Evolutionary conservation across 2,329 filamentous ascomycete genomes (phyloP).

Genomic region (Cercospora janseana): DNA sequence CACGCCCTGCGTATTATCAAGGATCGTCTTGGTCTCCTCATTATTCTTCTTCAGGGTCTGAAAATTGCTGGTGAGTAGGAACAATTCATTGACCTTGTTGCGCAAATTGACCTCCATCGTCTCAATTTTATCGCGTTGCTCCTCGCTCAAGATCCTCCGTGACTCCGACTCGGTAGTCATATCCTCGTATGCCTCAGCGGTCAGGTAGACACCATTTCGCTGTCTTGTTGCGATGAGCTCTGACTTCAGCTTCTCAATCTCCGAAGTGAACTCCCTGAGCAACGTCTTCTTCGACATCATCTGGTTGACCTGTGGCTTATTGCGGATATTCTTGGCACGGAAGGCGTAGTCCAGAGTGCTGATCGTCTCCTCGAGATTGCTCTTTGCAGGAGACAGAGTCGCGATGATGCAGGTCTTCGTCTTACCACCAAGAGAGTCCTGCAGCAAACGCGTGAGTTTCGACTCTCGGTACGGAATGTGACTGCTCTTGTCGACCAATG

Average conservation of each 20-base stretch:
- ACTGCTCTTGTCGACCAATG: conserved; percentile 80
- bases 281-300: conserved; percentile 90
- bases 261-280: conserved; percentile 80
- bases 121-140: conserved; percentile 88
- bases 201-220: conserved; percentile 91
- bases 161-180: conserved; percentile 92
- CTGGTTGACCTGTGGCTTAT: conserved; percentile 94
- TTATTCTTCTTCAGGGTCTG: conserved; percentile 87
- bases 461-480: conserved; percentile 95
- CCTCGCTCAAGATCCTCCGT: conserved; percentile 82
- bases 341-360: conserved; percentile 98
- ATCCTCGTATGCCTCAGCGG: conserved; percentile 84
- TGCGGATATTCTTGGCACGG: conserved; percentile 95
- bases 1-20: conserved; percentile 77
- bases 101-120: conserved; percentile 86
- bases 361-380: conserved; percentile 95
- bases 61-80: conserved; percentile 80
- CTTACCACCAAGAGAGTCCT: conserved; percentile 91
- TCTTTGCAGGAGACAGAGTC: conserved; percentile 89
- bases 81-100: conserved; percentile 91
- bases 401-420: conserved; percentile 99
- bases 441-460: conserved; percentile 87
- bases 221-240: conserved; percentile 90
- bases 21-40: conserved; percentile 66
- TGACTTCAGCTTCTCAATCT: conserved; percentile 92